phyloP scores from a whole-genome alignment of 805 yeast species.

The Candida taoyuanica region DNA sequence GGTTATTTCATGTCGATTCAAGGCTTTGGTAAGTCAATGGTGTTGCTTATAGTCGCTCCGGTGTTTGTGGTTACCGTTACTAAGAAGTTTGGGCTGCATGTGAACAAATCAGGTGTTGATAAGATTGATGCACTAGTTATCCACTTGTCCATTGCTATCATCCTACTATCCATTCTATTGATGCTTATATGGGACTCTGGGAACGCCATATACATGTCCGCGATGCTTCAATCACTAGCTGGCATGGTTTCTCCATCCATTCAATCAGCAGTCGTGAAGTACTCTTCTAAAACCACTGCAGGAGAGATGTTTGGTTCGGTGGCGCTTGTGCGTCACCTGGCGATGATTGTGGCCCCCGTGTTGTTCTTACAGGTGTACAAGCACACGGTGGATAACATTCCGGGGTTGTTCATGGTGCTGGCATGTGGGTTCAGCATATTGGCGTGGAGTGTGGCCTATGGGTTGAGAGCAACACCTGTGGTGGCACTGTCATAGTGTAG shows the following conservation, averaged over 20 bases:
- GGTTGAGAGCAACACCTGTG: too few species aligned
- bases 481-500: too few species aligned
- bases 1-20: conserved; percentile 25
- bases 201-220: conserved; percentile 12
- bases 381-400: conserved; percentile 7
- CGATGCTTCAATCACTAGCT: conserved; percentile 16
- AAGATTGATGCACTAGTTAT: not conserved
- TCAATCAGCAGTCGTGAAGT: conserved; percentile 18
- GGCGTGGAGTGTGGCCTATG: not conserved
- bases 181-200: conserved; percentile 5
- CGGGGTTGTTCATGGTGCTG: not conserved
- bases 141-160: not conserved
- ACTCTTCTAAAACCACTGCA: conserved; percentile 14
- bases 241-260: conserved; percentile 22
- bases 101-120: not conserved
- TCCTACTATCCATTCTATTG: conserved; percentile 2
- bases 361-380: conserved; percentile 19
- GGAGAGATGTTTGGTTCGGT: conserved; percentile 25
- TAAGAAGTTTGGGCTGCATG: not conserved
- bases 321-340: conserved; percentile 20
- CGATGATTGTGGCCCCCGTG: conserved; percentile 17
- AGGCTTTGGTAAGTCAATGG: conserved; percentile 23
- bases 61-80: conserved; percentile 1
- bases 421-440: not conserved
- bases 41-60: conserved; percentile 17